Conservation (phyloP, 2,329 filamentous ascomycete species). For the Fusarium duplospermum region DNA sequence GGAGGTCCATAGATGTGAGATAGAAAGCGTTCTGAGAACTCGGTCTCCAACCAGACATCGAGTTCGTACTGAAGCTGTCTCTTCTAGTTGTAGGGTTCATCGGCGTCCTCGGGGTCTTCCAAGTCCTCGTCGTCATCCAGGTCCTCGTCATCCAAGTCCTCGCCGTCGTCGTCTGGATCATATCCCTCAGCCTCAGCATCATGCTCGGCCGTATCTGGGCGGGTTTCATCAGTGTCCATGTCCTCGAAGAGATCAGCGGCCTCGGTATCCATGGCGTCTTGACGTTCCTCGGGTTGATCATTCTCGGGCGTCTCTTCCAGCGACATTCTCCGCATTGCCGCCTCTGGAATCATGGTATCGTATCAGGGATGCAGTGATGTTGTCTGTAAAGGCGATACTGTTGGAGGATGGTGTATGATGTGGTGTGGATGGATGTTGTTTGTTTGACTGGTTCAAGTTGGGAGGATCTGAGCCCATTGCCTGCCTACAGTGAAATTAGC, state of each 20-base stretch:
- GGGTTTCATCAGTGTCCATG: not conserved
- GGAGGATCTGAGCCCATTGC: not conserved
- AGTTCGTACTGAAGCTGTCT: not conserved
- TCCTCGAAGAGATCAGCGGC: not conserved
- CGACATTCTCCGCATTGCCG: not conserved
- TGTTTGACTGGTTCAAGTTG: not conserved
- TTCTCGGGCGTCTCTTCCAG: not conserved
- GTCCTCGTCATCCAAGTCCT: not conserved
- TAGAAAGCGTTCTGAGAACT: not conserved
- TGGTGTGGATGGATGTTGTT: not conserved
- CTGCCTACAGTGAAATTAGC: not conserved
- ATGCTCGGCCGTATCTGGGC: not conserved
- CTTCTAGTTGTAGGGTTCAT: not conserved
- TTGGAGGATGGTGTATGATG: not conserved
- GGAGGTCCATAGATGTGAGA: not conserved
- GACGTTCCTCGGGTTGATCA: not conserved
- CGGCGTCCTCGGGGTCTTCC: not conserved
- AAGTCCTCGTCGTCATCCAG: not conserved
- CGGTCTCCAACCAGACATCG: not conserved
- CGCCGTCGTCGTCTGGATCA: not conserved
- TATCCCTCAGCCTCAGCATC: not conserved
- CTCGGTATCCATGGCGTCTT: not conserved
- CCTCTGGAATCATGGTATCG: not conserved
- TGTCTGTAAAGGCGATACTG: not conserved
- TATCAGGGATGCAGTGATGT: not conserved